Evolutionary conservation across 192 early-diverging fungal genomes (phyloP), one percentile per base, ranked within the genome.

Genomic region (Radiomyces spectabilis): DNA sequence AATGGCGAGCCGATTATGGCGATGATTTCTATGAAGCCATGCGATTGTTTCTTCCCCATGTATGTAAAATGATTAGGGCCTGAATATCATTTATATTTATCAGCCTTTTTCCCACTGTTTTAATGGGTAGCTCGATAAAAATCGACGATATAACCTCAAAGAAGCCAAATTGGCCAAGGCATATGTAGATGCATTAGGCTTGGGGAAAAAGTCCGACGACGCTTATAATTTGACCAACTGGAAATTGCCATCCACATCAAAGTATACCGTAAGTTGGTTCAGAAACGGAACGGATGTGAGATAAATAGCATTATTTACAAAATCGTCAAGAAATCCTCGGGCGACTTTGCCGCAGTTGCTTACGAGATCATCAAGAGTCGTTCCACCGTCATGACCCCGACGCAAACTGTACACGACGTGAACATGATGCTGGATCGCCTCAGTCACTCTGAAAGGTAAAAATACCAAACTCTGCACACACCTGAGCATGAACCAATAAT

Each of bases 101-200:
- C 19, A 42, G 19, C 6, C 41, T 42, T 42, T 13, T 19, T 42
- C 8, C n/a, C n/a, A 6, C 19, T 42, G 19, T 21, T 42, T 21
- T 42, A n/a, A n/a, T 42, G 24, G 8, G 15, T 48, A 48, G 46
- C 24, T 48, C 6, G 46, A 48, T 27, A 48, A 26, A 31, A 48
- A n/a, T n/a, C n/a, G 8, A 15, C 3, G 46, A 32, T 86, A 88
- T 59, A 72, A 76, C 9, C 65, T 91, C 55, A 88, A 87, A 55
- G 83, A 89, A 34, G 63, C 63, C 51, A 75, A 73, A 32, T 70
- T 91, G 55, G 85, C 84, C 4, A 79, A 81, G 37, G 47, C 77
- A 7, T 91, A 89, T 50, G 72, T 80, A 19, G 61, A 72, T 24
- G 75, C 71, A 18, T 59, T 92, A 32, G 78, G 80, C 24, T 66